Base-by-base conservation (phyloP, 148 eudicot species). In the Camellia lanceoleosa region DNA sequence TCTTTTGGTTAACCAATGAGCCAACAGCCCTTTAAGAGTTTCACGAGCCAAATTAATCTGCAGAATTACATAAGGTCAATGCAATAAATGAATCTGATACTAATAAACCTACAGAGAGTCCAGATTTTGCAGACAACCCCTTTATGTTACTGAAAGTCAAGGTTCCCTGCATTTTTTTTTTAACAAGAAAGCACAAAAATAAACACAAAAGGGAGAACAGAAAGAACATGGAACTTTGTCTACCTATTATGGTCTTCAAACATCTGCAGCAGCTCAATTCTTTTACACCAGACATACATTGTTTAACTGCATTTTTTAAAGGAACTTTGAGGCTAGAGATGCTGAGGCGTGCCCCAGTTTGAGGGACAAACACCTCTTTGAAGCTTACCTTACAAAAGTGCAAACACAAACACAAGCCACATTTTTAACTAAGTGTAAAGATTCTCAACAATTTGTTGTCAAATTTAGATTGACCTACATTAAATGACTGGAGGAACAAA, bases 31-130 rank as follows among this genome's bases (percentile, higher is more conserved):
- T 83, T 97, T 97, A 11, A 97, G 93, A 77, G 98, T 91, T 86
- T 97, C 99, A 67, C 98, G 94, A 56, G 95, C 99, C 80, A 97
- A 89, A 87, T 92, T 94, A 78, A 97, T 86, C 99, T 97, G 88
- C 74, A 68, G 30, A 84, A 76, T 52, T 13, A 9, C 65, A 20
- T 1, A 20, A 56, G 38, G 11, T n/a, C 20, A n/a, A 55, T 61
- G 42, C 43, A 79, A 70, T 67, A 71, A 2, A 51, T 12, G 23
- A 80, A 60, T 52, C 38, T 30, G 38, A 30, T 20, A 30, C 46
- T 13, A 64, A 55, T 41, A 62, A 71, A 69, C 41, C 68, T 13
- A 30, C 18, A 69, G 30, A 51, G 52, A 38, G 16, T 56, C 15
- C 42, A 49, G 19, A 15, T 18, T 51, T 14, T 18, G 38, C 58